A percentile compares a stretch with the other conserved stretches of the same genome.
These are phyloP conservation scores for Haplosporangium gracile DNA, from an alignment of 192 early-diverging fungal genomes.

Conservation along the genomic window DNA sequence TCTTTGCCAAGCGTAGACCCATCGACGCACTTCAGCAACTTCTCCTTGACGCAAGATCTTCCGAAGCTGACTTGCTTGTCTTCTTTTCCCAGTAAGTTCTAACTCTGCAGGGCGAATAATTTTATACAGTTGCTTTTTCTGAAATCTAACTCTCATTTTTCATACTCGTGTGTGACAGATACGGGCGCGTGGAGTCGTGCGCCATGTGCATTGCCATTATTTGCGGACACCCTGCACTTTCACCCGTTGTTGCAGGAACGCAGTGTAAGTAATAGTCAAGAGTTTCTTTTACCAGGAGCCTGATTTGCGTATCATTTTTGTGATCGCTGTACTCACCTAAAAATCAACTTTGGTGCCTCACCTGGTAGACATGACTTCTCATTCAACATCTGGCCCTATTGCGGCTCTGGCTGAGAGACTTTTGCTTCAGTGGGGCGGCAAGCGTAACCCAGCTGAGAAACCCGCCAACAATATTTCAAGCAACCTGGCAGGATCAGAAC, in stretches of 20 bases:
- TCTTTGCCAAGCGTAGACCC: conserved; percentile 81
- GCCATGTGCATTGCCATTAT: conserved; percentile 89
- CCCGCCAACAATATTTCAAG: conserved; percentile 23
- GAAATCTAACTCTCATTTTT: background rate
- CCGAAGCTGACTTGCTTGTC: conserved; percentile 44
- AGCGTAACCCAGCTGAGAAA: conserved; percentile 21
- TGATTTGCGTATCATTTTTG: background rate
- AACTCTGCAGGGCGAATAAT: no score
- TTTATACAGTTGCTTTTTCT: background rate
- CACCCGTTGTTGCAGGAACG: conserved; percentile 18
- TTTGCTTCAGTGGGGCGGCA: conserved; percentile 54
- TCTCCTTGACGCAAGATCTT: conserved; percentile 59
- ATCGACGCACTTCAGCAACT: conserved; percentile 79
- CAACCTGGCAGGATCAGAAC: conserved; percentile 32
- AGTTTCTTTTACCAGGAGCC: background rate
- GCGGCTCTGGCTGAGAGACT: conserved; percentile 40
- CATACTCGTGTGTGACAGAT: conserved; percentile 44
- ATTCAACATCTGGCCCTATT: conserved; percentile 37
- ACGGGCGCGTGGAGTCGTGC: conserved; percentile 78
- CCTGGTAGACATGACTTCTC: conserved; percentile 33
- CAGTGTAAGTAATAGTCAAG: conserved; percentile 23
- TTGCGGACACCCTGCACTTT: conserved; percentile 56
- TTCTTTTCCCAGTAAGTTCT: conserved; percentile 52
- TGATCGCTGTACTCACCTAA: background rate
- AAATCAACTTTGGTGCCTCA: background rate